Percentiles rank a stretch among this genome's conserved stretches.
phyloP scores from a whole-genome alignment of 1,139 yeast genomes.

The Yamadazyma membranifaciens region DNA sequence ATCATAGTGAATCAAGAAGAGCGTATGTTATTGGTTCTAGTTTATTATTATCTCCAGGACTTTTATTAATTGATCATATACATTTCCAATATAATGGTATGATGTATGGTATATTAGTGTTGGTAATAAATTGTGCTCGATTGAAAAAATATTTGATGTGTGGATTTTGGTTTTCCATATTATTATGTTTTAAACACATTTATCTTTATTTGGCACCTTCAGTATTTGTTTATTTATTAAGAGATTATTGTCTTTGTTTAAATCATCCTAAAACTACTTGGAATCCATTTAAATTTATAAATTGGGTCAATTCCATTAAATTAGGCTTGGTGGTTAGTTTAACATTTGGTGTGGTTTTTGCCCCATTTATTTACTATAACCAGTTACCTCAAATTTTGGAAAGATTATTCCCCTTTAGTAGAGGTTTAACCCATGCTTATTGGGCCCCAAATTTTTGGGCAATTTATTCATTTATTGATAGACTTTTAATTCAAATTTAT shows the following conservation, averaged over 20 bases:
- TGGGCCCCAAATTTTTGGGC: conserved; percentile 99
- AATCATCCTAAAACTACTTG: conserved; percentile 21
- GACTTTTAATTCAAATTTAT: conserved; percentile 58
- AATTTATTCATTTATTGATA: conserved; percentile 79
- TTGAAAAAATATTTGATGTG: conserved; percentile 56
- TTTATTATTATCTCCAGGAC: conserved; percentile 83
- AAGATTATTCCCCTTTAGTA: conserved; percentile 86
- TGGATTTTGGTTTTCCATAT: conserved; percentile 70
- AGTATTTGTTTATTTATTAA: conserved; percentile 72
- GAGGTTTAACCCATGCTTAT: conserved; percentile 96
- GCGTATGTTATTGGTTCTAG: conserved; percentile 81
- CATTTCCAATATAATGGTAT: conserved; percentile 96
- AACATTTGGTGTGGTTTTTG: conserved; percentile 70
- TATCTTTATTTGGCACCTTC: conserved; percentile 94
- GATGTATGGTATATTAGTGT: conserved; percentile 79
- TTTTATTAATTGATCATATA: conserved; percentile 83
- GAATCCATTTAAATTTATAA: conserved; percentile 38
- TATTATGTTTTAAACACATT: conserved; percentile 92
- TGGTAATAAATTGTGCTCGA: conserved; percentile 71
- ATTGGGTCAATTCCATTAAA: conserved; percentile 58
- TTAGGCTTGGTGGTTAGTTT: conserved; percentile 65
- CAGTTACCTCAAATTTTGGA: conserved; percentile 64
- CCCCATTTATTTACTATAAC: conserved; percentile 68
- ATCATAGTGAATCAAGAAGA: conserved; percentile 37
- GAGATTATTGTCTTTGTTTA: conserved; percentile 63